Conservation (phyloP, 352 stramenopile genomes). For the Pythium aquatile region DNA sequence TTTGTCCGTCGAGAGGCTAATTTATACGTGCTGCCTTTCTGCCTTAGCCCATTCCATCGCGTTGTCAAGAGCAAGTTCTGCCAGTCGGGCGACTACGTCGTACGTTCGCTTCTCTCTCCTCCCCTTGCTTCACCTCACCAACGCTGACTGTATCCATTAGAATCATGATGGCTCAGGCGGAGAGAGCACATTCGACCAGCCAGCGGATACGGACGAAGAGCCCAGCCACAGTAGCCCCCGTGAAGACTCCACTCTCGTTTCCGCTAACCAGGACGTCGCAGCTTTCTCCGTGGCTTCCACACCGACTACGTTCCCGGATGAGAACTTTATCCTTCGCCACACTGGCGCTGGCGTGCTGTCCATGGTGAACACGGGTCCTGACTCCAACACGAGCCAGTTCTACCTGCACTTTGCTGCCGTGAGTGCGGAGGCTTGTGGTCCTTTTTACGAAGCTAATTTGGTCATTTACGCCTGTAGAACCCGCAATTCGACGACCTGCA, state of each 20-base stretch:
- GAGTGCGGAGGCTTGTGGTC: constrained; percentile 3
- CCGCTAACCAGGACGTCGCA: not conserved
- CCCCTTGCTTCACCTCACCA: constrained; percentile 4
- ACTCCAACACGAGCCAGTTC: constrained; percentile 97
- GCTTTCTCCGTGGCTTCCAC: constrained; percentile 6
- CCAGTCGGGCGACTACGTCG: constrained; percentile 91
- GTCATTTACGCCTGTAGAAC: constrained; percentile 33
- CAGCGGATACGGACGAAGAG: constrained; percentile 2
- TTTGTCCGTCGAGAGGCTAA: not conserved
- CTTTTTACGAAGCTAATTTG: not conserved
- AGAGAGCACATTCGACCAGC: constrained; percentile 84
- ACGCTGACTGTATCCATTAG: constrained; percentile 18
- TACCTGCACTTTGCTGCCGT: constrained; percentile 85
- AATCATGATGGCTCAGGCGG: constrained; percentile 76
- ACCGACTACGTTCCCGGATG: constrained; percentile 82
- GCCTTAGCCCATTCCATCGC: constrained; percentile 80
- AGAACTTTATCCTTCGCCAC: constrained; percentile 94
- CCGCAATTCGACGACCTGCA: constrained; percentile 74
- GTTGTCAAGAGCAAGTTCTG: constrained; percentile 91
- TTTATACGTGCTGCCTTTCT: not conserved
- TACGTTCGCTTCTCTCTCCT: constrained; percentile 19
- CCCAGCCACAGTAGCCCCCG: constrained; percentile 17
- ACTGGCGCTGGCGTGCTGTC: constrained; percentile 83
- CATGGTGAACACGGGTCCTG: constrained; percentile 93
- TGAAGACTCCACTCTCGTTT: not conserved